Percentiles rank a stretch among this genome's conserved stretches.
These are phyloP conservation scores for Luffa acutangula DNA, from an alignment of 306 rosid species.

Conservation along the genomic window DNA sequence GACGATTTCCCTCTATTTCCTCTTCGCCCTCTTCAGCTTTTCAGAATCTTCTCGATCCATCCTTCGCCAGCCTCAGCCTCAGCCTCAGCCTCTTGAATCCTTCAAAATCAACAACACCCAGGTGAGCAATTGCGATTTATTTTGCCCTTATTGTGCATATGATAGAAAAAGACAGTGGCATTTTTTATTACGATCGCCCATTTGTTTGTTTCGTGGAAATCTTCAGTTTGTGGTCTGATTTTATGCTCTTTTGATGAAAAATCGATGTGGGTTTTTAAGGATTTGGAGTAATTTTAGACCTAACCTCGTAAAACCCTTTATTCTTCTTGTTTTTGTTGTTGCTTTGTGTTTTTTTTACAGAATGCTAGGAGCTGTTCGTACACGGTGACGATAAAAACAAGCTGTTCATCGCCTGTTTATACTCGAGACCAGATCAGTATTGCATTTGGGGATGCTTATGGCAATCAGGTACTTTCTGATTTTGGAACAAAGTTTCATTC, in stretches of 20 bases:
- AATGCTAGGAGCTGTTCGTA: conserved; percentile 40
- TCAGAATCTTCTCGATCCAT: conserved; percentile 26
- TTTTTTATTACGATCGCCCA: neutral
- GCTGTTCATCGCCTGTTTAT: conserved; percentile 58
- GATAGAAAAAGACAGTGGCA: neutral
- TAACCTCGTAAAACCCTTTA: neutral
- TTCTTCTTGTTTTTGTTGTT: neutral
- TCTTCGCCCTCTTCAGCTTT: conserved; percentile 16
- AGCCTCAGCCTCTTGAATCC: conserved; percentile 31
- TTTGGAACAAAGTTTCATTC: neutral
- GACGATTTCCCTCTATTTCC: conserved; percentile 18
- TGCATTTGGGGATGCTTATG: conserved; percentile 75
- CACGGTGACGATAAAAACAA: conserved; percentile 53
- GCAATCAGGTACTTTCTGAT: conserved; percentile 54
- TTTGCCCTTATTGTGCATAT: neutral
- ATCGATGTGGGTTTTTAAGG: neutral
- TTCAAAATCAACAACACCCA: conserved; percentile 31
- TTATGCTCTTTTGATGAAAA: neutral
- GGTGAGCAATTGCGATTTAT: conserved; percentile 3
- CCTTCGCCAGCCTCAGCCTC: conserved; percentile 21
- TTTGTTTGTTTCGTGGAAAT: neutral
- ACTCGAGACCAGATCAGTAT: conserved; percentile 78
- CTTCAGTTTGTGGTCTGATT: neutral
- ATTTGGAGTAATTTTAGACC: neutral
- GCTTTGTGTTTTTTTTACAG: conserved; percentile 17